Percentiles rank a stretch among this genome's conserved stretches.
phyloP scores from a whole-genome alignment of 2,329 filamentous ascomycete genomes.

The Colletotrichum zoysiae region DNA sequence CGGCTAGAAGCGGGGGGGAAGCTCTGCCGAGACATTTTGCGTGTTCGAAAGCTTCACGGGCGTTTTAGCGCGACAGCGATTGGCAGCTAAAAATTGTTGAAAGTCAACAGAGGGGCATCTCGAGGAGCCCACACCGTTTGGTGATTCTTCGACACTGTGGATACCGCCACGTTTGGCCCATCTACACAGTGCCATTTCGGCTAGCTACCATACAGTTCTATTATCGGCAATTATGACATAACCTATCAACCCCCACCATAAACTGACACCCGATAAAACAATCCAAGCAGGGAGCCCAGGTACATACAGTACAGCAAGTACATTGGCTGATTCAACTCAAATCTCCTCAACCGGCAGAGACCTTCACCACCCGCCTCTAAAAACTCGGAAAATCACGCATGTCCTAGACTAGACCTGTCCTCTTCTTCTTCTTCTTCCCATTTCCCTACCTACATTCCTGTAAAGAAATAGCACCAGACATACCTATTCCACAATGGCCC shows the following conservation, averaged over 20 bases:
- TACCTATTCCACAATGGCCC: constrained; percentile 58
- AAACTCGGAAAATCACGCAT: constrained; percentile 50
- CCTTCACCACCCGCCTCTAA: constrained; percentile 45
- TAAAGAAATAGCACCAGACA: constrained; percentile 28
- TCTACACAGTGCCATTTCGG: constrained; percentile 5
- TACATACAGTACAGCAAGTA: too few species aligned
- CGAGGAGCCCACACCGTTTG: constrained; percentile 21
- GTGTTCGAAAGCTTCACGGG: constrained; percentile 23
- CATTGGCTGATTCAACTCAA: constrained; percentile 41
- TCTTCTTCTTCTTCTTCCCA: constrained; percentile 3
- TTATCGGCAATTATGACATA: constrained; percentile 41
- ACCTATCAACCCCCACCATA: constrained; percentile 33
- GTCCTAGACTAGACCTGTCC: constrained; percentile 16
- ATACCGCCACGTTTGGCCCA: fast-evolving
- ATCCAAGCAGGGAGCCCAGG: constrained; percentile 30
- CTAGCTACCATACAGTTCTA: constrained; percentile 19
- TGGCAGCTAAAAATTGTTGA: constrained; percentile 43
- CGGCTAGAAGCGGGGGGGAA: constrained; percentile 19
- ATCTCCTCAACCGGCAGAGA: constrained; percentile 42
- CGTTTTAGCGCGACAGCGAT: constrained; percentile 39
- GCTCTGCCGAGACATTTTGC: constrained; percentile 35
- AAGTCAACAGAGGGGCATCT: constrained; percentile 44
- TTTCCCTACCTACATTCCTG: constrained; percentile 15
- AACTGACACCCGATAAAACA: constrained; percentile 37
- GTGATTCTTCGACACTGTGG: background rate